Percentiles rank a stretch among this genome's conserved stretches.
Conservation (phyloP, 768 basidiomycete species). For the Tylopilus balloui region DNA sequence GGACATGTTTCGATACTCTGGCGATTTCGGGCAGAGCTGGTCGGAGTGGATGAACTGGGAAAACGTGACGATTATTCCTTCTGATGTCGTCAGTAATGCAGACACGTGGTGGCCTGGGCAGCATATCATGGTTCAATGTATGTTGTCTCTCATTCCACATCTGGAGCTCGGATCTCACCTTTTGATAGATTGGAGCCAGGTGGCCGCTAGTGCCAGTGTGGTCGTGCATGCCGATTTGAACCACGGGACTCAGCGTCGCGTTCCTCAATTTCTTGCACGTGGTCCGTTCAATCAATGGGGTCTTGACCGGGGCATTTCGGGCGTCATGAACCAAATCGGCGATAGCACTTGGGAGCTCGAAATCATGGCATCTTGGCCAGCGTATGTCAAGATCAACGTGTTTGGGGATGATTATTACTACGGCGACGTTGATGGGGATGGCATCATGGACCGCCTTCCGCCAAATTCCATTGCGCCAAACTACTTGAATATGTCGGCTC, state of each 20-base stretch:
- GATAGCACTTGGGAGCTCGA: slow-evolving; percentile 80
- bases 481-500: slow-evolving; percentile 88
- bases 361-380: slow-evolving; percentile 89
- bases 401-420: slow-evolving; percentile 92
- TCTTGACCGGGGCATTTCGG: slow-evolving; percentile 75
- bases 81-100: slow-evolving; percentile 44
- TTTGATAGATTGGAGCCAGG: slow-evolving; percentile 69
- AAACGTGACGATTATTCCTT: slow-evolving; percentile 59
- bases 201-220: slow-evolving; percentile 55
- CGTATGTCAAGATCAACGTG: slow-evolving; percentile 85
- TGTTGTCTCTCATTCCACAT: slow-evolving; percentile 21
- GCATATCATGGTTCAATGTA: slow-evolving; percentile 88
- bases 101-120: slow-evolving; percentile 72
- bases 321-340: slow-evolving; percentile 59
- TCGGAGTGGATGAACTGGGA: slow-evolving; percentile 78
- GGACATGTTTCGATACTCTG: slow-evolving; percentile 81
- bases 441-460: slow-evolving; percentile 84
- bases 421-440: slow-evolving; percentile 84
- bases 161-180: neutral
- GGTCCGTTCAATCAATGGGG: slow-evolving; percentile 93
- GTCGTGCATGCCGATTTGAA: slow-evolving; percentile 76
- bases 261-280: slow-evolving; percentile 82
- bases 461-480: slow-evolving; percentile 84
- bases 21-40: slow-evolving; percentile 86
- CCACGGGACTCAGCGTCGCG: slow-evolving; percentile 60